These are phyloP conservation scores for Fraxinus americana DNA, from an alignment of 257 asterid species.

Conservation along the genomic window DNA sequence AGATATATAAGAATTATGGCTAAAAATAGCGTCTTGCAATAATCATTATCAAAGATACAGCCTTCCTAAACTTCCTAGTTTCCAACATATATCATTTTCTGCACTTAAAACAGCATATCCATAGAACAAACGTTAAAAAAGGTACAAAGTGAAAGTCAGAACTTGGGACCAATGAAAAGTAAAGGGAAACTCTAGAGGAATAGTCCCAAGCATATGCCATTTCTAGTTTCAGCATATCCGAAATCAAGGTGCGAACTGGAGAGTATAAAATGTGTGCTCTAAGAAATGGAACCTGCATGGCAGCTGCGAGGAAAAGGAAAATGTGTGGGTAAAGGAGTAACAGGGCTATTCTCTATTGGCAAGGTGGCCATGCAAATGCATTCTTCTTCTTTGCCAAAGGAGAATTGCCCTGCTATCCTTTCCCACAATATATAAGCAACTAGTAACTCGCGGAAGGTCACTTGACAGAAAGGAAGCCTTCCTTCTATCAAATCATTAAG, in stretches of 20 bases:
- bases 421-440: constrained; percentile 33
- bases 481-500: neutral
- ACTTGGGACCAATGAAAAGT: neutral
- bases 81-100: neutral
- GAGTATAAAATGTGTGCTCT: neutral
- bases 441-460: neutral
- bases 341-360: constrained; percentile 49
- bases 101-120: neutral
- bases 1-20: too few species aligned
- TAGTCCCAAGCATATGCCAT: neutral
- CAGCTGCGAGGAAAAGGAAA: neutral
- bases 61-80: neutral
- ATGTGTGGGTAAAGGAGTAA: constrained; percentile 33
- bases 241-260: neutral
- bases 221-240: neutral
- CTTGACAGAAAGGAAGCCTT: neutral
- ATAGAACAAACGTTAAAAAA: neutral
- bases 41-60: too few species aligned
- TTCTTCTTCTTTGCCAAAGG: constrained; percentile 63
- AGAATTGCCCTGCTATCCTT: constrained; percentile 78
- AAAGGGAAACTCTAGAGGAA: neutral
- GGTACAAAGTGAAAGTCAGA: neutral
- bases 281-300: neutral
- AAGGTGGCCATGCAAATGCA: constrained; percentile 29
- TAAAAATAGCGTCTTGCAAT: too few species aligned